Conservation (phyloP, 2,329 filamentous ascomycete species). For the Xylariaceae sp. region DNA sequence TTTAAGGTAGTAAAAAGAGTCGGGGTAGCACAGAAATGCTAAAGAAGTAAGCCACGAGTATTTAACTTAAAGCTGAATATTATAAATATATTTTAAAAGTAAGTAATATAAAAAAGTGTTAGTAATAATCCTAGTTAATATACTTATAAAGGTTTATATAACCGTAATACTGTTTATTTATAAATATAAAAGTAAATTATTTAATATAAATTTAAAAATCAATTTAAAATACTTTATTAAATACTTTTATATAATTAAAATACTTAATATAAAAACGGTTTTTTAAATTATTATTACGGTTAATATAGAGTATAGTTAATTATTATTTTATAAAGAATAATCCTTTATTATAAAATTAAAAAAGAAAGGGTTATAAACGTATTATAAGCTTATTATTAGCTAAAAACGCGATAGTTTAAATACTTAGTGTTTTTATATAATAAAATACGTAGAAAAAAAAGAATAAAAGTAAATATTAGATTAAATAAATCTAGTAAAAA, state of each 20-base stretch:
- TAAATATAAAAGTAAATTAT: background rate
- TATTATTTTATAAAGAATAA: background rate
- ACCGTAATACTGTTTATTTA: background rate
- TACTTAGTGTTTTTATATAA: background rate
- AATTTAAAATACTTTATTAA: slow-evolving; percentile 1
- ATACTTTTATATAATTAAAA: slow-evolving; percentile 1
- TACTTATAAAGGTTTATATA: background rate
- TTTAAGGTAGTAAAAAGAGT: too few relatives aligned
- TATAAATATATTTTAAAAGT: too few relatives aligned
- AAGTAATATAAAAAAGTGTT: background rate
- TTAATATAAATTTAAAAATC: slow-evolving; percentile 1
- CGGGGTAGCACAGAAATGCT: too few relatives aligned
- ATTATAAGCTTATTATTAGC: slow-evolving; percentile 1
- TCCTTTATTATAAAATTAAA: slow-evolving; percentile 1
- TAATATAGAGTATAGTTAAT: too few relatives aligned
- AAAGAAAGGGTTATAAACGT: background rate
- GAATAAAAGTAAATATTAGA: background rate
- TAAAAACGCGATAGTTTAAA: background rate
- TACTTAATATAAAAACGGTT: background rate
- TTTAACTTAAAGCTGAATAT: too few relatives aligned
- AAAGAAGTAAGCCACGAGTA: background rate
- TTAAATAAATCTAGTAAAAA: background rate
- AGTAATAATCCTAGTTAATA: background rate
- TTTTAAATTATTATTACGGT: background rate
- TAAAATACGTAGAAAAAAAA: background rate